phyloP scores from a whole-genome alignment of 495 filamentous ascomycete species.

The Monascus purpureus region DNA sequence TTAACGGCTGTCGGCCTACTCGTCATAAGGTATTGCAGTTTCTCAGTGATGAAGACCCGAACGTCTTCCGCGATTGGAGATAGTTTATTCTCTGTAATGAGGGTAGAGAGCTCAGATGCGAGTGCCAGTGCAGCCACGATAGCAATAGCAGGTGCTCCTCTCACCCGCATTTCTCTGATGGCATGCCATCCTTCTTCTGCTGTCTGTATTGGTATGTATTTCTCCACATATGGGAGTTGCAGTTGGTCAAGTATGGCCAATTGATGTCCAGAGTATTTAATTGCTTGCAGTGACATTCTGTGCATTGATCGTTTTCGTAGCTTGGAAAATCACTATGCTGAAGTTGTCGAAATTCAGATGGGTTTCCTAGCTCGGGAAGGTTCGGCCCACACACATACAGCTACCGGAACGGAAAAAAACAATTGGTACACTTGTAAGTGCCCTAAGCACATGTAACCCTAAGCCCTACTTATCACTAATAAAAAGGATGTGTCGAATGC shows the following conservation, averaged over 20 bases:
- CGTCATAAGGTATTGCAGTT: conserved; percentile 68
- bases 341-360: too few species aligned
- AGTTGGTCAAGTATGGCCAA: conserved; percentile 85
- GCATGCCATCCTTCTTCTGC: conserved; percentile 79
- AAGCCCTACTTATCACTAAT: too few species aligned
- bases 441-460: too few species aligned
- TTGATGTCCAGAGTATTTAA: conserved; percentile 65
- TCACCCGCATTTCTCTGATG: conserved; percentile 86
- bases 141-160: conserved; percentile 90
- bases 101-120: conserved; percentile 39
- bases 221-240: conserved; percentile 69
- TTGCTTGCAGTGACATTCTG: conserved; percentile 62
- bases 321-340: too few species aligned
- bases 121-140: conserved; percentile 87
- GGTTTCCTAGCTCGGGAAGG: too few species aligned
- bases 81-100: conserved; percentile 11
- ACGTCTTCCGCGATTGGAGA: conserved; percentile 40
- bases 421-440: too few species aligned
- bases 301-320: too few species aligned
- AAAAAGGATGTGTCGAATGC: too few species aligned
- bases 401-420: too few species aligned
- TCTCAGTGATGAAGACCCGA: conserved; percentile 49
- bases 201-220: conserved; percentile 60
- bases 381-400: too few species aligned
- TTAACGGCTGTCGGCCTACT: conserved; percentile 93